Conservation (phyloP, 73 alveolate genomes). For the Tetrahymena thermophila region DNA sequence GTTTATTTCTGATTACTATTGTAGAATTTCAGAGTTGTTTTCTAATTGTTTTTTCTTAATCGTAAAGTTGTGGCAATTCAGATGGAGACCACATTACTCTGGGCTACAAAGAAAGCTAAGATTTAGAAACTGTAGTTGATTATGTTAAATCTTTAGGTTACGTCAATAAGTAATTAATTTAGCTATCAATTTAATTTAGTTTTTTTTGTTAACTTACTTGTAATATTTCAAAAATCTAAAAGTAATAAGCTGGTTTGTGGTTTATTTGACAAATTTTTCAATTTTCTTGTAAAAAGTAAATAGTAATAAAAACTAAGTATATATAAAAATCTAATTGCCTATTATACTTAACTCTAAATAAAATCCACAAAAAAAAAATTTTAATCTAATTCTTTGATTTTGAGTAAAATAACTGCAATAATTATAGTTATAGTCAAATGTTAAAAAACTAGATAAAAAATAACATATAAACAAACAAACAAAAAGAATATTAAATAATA, state of each 20-base stretch:
- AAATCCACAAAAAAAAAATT: too few relatives aligned
- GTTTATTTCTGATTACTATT: background rate
- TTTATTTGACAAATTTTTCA: too few relatives aligned
- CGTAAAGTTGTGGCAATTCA: background rate
- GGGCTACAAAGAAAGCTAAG: background rate
- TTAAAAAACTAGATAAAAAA: too few relatives aligned
- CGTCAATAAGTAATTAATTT: background rate
- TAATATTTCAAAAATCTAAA: background rate
- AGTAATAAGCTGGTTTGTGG: too few relatives aligned
- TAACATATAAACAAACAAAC: too few relatives aligned
- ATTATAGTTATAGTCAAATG: too few relatives aligned
- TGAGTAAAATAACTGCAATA: too few relatives aligned
- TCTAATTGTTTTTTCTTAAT: background rate
- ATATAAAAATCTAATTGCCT: too few relatives aligned
- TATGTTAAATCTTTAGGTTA: background rate
- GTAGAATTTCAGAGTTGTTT: background rate
- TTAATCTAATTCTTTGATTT: too few relatives aligned
- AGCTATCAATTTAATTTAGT: background rate
- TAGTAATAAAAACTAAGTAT: too few relatives aligned
- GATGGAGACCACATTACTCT: background rate
- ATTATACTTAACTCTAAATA: too few relatives aligned
- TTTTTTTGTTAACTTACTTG: background rate
- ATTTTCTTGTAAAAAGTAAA: too few relatives aligned
- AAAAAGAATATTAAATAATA: background rate
- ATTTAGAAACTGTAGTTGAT: background rate